Evolutionary conservation across 352 stramenopile species (phyloP).

Genomic region (Phytophthora boehmeriae): DNA sequence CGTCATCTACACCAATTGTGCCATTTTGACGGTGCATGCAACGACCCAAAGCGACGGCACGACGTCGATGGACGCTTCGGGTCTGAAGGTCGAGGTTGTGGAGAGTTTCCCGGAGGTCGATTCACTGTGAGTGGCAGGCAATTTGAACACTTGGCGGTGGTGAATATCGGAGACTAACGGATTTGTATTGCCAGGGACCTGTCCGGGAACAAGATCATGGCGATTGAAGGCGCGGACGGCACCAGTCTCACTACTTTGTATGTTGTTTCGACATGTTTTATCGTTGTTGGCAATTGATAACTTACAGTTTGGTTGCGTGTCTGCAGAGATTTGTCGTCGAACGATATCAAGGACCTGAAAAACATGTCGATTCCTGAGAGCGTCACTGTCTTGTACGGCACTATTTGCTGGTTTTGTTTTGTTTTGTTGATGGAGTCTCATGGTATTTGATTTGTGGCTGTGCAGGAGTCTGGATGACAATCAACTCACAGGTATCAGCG

Average conservation of each 20-base stretch:
- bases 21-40: conserved; percentile 31
- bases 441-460: neutral
- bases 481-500: conserved; percentile 14
- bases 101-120: conserved; percentile 35
- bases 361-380: conserved; percentile 33
- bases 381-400: conserved; percentile 28
- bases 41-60: conserved; percentile 32
- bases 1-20: conserved; percentile 38
- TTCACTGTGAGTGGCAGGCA: conserved; percentile 21
- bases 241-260: conserved; percentile 28
- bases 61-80: conserved; percentile 34
- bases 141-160: neutral
- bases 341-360: conserved; percentile 23
- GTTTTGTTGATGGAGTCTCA: conserved; percentile 2
- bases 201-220: conserved; percentile 27
- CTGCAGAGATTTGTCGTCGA: conserved; percentile 33
- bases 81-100: conserved; percentile 27
- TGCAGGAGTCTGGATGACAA: conserved; percentile 33
- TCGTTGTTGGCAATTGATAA: conserved; percentile 2
- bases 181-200: conserved; percentile 22
- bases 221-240: conserved; percentile 12
- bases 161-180: conserved; percentile 1
- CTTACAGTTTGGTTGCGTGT: conserved; percentile 1
- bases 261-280: neutral
- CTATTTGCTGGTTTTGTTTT: neutral